These are phyloP conservation scores for Maudiozyma saulgeensis DNA, from an alignment of 805 yeast species.

Conservation along the genomic window DNA sequence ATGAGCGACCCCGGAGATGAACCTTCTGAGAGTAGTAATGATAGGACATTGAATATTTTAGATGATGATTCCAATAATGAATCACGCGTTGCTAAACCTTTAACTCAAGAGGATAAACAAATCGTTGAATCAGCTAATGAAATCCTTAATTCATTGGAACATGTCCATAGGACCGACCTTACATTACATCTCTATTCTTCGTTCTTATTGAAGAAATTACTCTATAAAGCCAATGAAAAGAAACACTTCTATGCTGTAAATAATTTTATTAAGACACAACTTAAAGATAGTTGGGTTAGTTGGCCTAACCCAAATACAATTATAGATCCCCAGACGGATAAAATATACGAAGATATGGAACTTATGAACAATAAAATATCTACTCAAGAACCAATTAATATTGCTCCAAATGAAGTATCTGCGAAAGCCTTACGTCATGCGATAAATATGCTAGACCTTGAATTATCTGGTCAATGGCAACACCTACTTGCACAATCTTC, in stretches of 20 bases:
- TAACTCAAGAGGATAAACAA: slow-evolving; percentile 5
- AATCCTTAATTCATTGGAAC: slow-evolving; percentile 36
- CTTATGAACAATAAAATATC: background rate
- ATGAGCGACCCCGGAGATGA: background rate
- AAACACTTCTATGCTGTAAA: slow-evolving; percentile 26
- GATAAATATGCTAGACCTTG: slow-evolving; percentile 18
- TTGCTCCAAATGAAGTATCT: slow-evolving; percentile 20
- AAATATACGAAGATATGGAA: slow-evolving; percentile 18
- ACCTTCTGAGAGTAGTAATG: background rate
- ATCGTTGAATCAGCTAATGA: slow-evolving; percentile 19
- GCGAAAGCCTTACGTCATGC: slow-evolving; percentile 18
- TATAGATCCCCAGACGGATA: slow-evolving; percentile 22
- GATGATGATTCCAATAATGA: background rate
- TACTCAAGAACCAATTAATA: background rate
- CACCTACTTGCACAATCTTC: slow-evolving; percentile 14
- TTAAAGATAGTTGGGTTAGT: slow-evolving; percentile 35
- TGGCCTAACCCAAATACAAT: slow-evolving; percentile 46
- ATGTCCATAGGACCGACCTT: slow-evolving; percentile 44
- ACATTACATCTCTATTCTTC: slow-evolving; percentile 58
- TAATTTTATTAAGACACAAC: slow-evolving; percentile 31
- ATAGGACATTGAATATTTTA: background rate
- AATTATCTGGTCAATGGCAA: slow-evolving; percentile 25
- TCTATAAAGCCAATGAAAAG: slow-evolving; percentile 22
- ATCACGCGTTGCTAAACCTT: background rate
- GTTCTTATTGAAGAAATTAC: slow-evolving; percentile 29